A percentile compares a stretch with the other conserved stretches of the same genome.
Evolutionary conservation across 805 yeast genomes (phyloP).

Genomic region (Yamadazyma insecticola): DNA sequence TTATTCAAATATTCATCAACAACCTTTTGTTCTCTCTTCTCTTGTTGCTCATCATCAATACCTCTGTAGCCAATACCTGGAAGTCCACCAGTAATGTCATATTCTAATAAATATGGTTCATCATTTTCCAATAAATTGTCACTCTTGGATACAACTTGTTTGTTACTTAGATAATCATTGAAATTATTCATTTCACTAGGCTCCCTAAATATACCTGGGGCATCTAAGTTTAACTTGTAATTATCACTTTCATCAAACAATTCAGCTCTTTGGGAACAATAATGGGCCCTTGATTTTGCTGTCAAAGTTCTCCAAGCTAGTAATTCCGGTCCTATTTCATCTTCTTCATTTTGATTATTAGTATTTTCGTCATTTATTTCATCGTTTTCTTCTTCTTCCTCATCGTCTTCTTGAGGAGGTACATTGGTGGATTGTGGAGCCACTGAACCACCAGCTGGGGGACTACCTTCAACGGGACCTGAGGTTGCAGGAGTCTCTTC

Average conservation of each 20-base stretch:
- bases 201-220: conserved; percentile 65
- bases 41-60: conserved; percentile 39
- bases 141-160: conserved; percentile 38
- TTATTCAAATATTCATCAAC: conserved; percentile 27
- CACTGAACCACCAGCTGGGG: conserved; percentile 7
- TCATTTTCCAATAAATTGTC: conserved; percentile 50
- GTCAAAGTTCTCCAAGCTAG: conserved; percentile 83
- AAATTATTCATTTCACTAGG: conserved; percentile 65
- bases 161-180: conserved; percentile 38
- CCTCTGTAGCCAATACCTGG: conserved; percentile 63
- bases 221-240: conserved; percentile 55
- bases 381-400: conserved; percentile 36
- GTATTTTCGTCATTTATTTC: conserved; percentile 39
- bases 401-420: conserved; percentile 23
- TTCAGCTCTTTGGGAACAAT: conserved; percentile 63
- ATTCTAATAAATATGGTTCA: conserved; percentile 70
- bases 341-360: conserved; percentile 46
- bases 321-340: conserved; percentile 69
- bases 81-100: conserved; percentile 75
- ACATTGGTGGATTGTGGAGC: conserved; percentile 11
- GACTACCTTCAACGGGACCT: conserved; percentile 3
- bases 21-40: conserved; percentile 28
- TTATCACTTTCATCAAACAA: conserved; percentile 51
- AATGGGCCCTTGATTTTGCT: conserved; percentile 71
- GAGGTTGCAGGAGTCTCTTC: conserved; percentile 3